phyloP scores from a whole-genome alignment of 768 basidiomycete species.

The Hypsizygus marmoreus region DNA sequence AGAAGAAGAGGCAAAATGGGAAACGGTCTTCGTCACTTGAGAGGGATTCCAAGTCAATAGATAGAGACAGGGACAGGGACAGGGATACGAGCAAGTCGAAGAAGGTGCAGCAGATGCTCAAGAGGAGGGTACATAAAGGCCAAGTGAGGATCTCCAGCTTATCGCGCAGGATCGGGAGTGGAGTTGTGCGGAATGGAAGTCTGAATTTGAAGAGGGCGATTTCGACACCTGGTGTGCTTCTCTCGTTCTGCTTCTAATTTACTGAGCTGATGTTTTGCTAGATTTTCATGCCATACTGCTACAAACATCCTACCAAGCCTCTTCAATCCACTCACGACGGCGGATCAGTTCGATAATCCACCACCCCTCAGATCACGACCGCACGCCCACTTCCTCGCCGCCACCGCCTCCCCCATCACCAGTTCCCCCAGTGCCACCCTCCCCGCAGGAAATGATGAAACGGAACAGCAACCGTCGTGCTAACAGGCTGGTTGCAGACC shows the following conservation, averaged over 20 bases:
- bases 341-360: slow-evolving; percentile 53
- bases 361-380: slow-evolving; percentile 35
- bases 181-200: slow-evolving; percentile 56
- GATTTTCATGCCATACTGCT: slow-evolving; percentile 72
- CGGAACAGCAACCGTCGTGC: slow-evolving; percentile 57
- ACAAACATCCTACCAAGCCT: slow-evolving; percentile 64
- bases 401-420: slow-evolving; percentile 47
- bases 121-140: slow-evolving; percentile 71
- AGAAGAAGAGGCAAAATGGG: slow-evolving; percentile 13
- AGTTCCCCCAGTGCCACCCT: slow-evolving; percentile 39
- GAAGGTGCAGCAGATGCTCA: slow-evolving; percentile 76
- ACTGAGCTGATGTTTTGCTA: slow-evolving; percentile 23
- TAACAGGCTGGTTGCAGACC: slow-evolving; percentile 71
- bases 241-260: background rate
- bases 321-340: slow-evolving; percentile 84
- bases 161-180: slow-evolving; percentile 74
- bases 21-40: slow-evolving; percentile 42
- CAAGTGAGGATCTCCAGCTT: slow-evolving; percentile 75
- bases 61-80: no score
- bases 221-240: slow-evolving; percentile 66
- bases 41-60: no score
- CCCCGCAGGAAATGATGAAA: slow-evolving; percentile 35
- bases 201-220: slow-evolving; percentile 58
- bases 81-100: slow-evolving; percentile 60
- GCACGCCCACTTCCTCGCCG: slow-evolving; percentile 37